Evolutionary conservation across 2,329 filamentous ascomycete species (phyloP).

Genomic region (Endocalyx cinctus): DNA sequence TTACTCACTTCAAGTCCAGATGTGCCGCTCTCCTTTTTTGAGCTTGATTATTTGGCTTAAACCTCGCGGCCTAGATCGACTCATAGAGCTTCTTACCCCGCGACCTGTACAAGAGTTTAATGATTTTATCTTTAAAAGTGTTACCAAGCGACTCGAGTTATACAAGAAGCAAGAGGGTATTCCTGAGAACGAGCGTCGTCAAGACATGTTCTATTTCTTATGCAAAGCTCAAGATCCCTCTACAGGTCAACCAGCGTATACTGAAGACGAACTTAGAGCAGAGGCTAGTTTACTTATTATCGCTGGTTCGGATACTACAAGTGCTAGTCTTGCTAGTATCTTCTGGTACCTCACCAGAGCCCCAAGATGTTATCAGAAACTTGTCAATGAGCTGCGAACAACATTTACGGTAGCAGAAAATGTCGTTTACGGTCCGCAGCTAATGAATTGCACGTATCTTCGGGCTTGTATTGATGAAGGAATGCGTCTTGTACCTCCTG

Average conservation of each 20-base stretch:
- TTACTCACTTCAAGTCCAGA: conserved; percentile 3
- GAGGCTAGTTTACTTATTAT: conserved; percentile 11
- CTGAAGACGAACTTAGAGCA: conserved; percentile 5
- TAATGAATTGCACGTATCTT: conserved; percentile 7
- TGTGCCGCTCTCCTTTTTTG: conserved; percentile 10
- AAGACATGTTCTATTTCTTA: conserved; percentile 13
- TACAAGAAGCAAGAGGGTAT: conserved; percentile 5
- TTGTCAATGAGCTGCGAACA: conserved; percentile 6
- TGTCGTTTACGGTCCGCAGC: conserved; percentile 5
- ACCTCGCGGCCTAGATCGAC: conserved; percentile 7
- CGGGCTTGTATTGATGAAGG: conserved; percentile 12
- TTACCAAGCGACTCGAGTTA: conserved; percentile 5
- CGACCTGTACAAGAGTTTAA: conserved; percentile 5
- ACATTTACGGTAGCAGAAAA: conserved; percentile 5
- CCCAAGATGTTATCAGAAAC: conserved; percentile 3
- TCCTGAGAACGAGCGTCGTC: conserved; percentile 7
- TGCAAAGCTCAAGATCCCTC: conserved; percentile 8
- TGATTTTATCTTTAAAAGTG: conserved; percentile 3
- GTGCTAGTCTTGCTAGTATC: conserved; percentile 4
- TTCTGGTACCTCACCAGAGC: conserved; percentile 10
- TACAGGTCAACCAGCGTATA: conserved; percentile 5
- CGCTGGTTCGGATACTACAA: conserved; percentile 11
- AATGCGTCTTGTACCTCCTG: conserved; percentile 11
- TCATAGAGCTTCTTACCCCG: conserved; percentile 5
- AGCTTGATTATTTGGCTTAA: conserved; percentile 11